These are phyloP conservation scores for Aquanectria penicillioides DNA, from an alignment of 2,329 filamentous ascomycete genomes.

Conservation along the genomic window DNA sequence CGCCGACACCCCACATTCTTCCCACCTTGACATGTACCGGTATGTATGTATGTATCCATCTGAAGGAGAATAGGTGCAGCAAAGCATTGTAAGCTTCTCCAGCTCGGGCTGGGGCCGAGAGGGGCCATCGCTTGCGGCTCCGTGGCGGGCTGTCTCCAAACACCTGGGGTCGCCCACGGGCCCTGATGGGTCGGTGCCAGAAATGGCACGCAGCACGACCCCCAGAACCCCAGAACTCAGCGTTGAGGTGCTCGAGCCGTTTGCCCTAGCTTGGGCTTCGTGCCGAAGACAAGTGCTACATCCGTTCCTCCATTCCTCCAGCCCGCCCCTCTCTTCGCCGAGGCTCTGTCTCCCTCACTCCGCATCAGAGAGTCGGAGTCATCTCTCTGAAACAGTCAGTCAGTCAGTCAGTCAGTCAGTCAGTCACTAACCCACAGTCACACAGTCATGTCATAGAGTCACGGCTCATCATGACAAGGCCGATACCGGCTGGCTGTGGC, in stretches of 20 bases:
- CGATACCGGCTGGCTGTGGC: slow-evolving; percentile 39
- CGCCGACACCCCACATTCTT: slow-evolving; percentile 1
- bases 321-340: slow-evolving; percentile 20
- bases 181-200: no score
- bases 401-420: no score
- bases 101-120: slow-evolving; percentile 39
- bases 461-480: neutral
- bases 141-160: slow-evolving; percentile 13
- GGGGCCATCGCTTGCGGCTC: slow-evolving; percentile 30
- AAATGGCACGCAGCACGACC: no score
- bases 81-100: slow-evolving; percentile 2
- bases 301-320: slow-evolving; percentile 36
- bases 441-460: slow-evolving; percentile 17
- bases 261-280: slow-evolving; percentile 36
- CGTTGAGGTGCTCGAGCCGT: slow-evolving; percentile 28
- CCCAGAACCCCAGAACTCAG: no score
- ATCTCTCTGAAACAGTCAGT: no score
- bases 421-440: no score
- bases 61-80: no score
- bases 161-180: slow-evolving; percentile 3
- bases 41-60: no score
- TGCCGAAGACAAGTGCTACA: slow-evolving; percentile 13
- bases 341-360: no score
- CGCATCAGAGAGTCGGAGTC: no score
- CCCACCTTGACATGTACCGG: neutral